Base-by-base conservation (phyloP, 2,329 filamentous ascomycete genomes). In the Cercospora brassicicola region DNA sequence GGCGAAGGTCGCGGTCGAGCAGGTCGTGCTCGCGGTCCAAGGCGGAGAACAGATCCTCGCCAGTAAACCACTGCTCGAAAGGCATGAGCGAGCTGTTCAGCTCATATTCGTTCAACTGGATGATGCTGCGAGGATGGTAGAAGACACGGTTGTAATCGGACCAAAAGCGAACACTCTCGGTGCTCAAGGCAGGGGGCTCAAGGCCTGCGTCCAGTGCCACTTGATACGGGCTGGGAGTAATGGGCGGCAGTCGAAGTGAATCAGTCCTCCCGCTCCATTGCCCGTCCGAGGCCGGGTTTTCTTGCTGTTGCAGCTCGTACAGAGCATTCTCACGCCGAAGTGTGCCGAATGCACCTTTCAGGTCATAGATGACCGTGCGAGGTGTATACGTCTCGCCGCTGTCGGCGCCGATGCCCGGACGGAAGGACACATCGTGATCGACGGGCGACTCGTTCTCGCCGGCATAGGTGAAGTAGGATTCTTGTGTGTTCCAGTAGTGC, bases 401-500 rank as follows among this genome's bases (percentile, higher is more conserved):
- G 81, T 96, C 92, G 0, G 89, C 88, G 20, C 91, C 93, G 67
- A 96, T 78, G 2, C 95, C 95, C 0, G 91, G 86, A 15, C 94
- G 87, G 82, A 97, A 99, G 78, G 96, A 93, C 61, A 98, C 84
- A 79, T 96, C 90, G 83, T 96, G 92, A 75, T 96, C 87, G 69
- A 96, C 83, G 0, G 87, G 85, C 6, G 87, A 86, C 68, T 90
- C 87, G 73, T 88, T 85, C 77, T 91, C 84, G 70, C 89, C 84
- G 56, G 86, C 85, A 76, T 97, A 98, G 13, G 94, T 97, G 78
- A 98, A 98, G 81, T 99, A 99, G 0, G 94, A 97, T 84, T 99
- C 95, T 91, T 97, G 94, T 5, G 91, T 85, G 76, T 99, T 99
- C 95, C 95, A 99, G 80, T 97, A 99, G 82, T 99, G 95, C 0